Evolutionary conservation across 2,329 filamentous ascomycete species (phyloP).

Genomic region (Trichoderma polysporum): DNA sequence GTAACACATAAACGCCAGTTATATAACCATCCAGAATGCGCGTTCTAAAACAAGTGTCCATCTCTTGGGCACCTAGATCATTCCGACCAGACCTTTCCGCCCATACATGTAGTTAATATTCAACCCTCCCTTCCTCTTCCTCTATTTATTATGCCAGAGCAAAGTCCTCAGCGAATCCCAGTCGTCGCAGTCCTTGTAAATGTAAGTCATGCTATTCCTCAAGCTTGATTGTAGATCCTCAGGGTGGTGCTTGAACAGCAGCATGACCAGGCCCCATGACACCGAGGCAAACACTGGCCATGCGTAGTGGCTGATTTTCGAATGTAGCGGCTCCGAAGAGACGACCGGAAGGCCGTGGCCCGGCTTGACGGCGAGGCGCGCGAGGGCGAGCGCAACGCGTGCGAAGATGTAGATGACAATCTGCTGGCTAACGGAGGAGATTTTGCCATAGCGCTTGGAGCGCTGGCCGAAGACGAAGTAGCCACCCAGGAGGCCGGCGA

Average conservation of each 20-base stretch:
- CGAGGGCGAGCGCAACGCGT: constrained; percentile 79
- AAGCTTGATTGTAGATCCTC: constrained; percentile 88
- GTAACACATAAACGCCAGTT: not conserved
- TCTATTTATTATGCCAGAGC: constrained; percentile 76
- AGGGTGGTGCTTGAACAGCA: constrained; percentile 88
- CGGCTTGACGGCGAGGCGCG: constrained; percentile 75
- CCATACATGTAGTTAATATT: not conserved
- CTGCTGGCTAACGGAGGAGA: constrained; percentile 86
- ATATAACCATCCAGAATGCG: not conserved
- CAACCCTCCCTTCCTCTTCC: not conserved
- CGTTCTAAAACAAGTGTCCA: not conserved
- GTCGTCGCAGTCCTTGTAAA: constrained; percentile 84
- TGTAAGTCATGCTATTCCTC: constrained; percentile 95
- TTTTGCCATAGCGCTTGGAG: constrained; percentile 61
- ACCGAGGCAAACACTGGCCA: constrained; percentile 92
- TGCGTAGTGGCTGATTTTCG: constrained; percentile 64
- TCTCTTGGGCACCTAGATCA: not conserved
- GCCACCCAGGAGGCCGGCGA: constrained; percentile 84
- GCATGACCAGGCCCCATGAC: constrained; percentile 94
- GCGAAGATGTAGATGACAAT: constrained; percentile 99
- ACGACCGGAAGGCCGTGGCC: constrained; percentile 51
- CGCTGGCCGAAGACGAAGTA: constrained; percentile 85
- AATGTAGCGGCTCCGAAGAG: constrained; percentile 48
- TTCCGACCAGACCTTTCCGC: not conserved
- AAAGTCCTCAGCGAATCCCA: constrained; percentile 88